Percentiles rank a stretch among this genome's conserved stretches.
These are phyloP conservation scores for Parastagonospora nodorum DNA, from an alignment of 2,329 filamentous ascomycete species.

Conservation along the genomic window DNA sequence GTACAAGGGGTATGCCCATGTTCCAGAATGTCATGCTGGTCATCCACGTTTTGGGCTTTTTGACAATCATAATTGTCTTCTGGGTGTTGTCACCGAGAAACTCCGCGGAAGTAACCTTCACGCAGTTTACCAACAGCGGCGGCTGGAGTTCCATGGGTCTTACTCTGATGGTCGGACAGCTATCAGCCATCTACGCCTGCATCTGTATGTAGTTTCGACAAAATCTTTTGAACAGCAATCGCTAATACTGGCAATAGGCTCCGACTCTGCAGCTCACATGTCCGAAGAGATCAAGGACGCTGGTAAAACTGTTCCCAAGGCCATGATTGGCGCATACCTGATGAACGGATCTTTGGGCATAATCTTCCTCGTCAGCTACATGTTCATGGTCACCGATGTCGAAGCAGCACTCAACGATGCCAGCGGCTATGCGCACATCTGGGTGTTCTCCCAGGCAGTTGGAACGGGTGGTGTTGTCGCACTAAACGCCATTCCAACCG, in stretches of 20 bases:
- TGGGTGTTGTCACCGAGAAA: constrained; percentile 42
- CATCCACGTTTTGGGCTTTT: constrained; percentile 52
- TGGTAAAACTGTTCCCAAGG: constrained; percentile 46
- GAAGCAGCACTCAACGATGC: constrained; percentile 33
- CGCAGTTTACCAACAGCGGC: constrained; percentile 43
- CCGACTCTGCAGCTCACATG: constrained; percentile 51
- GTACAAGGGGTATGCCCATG: constrained; percentile 36
- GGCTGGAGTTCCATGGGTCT: constrained; percentile 48
- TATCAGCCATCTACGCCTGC: constrained; percentile 44
- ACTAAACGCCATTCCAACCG: constrained; percentile 36
- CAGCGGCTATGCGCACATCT: constrained; percentile 42
- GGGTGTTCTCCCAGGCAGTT: constrained; percentile 39
- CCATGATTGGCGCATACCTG: constrained; percentile 50
- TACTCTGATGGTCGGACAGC: constrained; percentile 48
- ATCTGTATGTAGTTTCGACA: constrained; percentile 31
- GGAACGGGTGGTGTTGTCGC: constrained; percentile 32
- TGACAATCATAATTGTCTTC: constrained; percentile 49
- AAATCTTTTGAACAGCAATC: neutral
- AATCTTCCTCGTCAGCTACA: constrained; percentile 39
- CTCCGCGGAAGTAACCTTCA: constrained; percentile 38
- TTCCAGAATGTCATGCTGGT: constrained; percentile 44
- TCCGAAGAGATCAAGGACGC: constrained; percentile 52
- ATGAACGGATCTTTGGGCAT: constrained; percentile 47
- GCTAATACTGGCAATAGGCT: constrained; percentile 28
- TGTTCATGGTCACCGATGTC: constrained; percentile 42